These are phyloP conservation scores for Thelonectria rubi DNA, from an alignment of 2,329 filamentous ascomycete genomes.

Conservation along the genomic window DNA sequence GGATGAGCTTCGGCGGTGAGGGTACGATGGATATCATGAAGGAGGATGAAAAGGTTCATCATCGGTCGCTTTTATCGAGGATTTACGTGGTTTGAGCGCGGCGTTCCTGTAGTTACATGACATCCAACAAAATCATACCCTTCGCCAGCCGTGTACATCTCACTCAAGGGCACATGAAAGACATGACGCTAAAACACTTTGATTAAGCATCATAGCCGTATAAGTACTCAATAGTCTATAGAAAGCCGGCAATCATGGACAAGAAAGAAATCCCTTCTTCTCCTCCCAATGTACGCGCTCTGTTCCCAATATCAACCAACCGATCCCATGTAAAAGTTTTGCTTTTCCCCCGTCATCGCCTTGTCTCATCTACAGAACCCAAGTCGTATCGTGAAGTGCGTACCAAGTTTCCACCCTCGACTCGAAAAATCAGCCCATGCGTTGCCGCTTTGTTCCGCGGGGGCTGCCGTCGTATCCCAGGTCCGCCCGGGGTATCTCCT, in stretches of 20 bases:
- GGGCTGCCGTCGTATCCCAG: conserved; percentile 42
- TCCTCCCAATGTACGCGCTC: conserved; percentile 6
- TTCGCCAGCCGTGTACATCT: too few species aligned
- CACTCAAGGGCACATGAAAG: too few species aligned
- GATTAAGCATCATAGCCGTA: too few species aligned
- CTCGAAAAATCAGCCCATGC: conserved; percentile 42
- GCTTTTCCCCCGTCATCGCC: conserved; percentile 3
- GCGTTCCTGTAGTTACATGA: too few species aligned
- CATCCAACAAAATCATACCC: too few species aligned
- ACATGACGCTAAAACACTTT: too few species aligned
- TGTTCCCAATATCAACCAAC: conserved; percentile 12
- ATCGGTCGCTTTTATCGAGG: too few species aligned
- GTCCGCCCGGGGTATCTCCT: conserved; percentile 60
- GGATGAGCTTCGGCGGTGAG: not conserved
- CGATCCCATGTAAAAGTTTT: conserved; percentile 11
- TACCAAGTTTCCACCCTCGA: not conserved
- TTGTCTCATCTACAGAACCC: conserved; percentile 5
- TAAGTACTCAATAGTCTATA: conserved; percentile 15
- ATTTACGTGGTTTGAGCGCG: too few species aligned
- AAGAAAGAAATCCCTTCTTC: conserved; percentile 8
- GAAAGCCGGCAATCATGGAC: not conserved
- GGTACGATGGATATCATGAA: too few species aligned
- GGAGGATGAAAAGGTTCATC: too few species aligned
- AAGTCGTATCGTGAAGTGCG: conserved; percentile 11
- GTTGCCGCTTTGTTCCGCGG: conserved; percentile 50